A percentile compares a stretch with the other conserved stretches of the same genome.
Evolutionary conservation across 176 grass and related monocot genomes (phyloP).

Genomic region (Rhynchospora tenuis): DNA sequence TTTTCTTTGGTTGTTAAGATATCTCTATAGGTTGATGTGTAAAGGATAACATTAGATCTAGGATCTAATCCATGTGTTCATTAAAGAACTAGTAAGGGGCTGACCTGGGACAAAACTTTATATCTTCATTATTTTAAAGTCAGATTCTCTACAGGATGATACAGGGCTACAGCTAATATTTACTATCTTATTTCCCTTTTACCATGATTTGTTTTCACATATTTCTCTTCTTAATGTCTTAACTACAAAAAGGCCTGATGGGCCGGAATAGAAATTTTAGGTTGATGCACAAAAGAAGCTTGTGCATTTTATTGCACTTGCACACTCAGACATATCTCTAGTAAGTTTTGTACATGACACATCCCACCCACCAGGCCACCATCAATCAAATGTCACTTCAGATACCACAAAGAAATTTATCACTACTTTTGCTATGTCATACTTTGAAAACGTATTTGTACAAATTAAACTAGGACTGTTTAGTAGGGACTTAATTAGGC

Average conservation of each 20-base stretch:
- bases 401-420: not conserved
- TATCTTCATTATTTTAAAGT: conserved; percentile 2
- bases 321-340: not conserved
- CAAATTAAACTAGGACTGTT: not conserved
- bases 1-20: not conserved
- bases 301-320: conserved; percentile 8
- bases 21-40: not conserved
- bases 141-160: not conserved
- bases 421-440: not conserved
- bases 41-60: conserved; percentile 14
- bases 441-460: not conserved
- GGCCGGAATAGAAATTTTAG: not conserved
- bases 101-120: not conserved
- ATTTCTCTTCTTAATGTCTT: conserved; percentile 13
- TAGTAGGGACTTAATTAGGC: not conserved
- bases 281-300: not conserved
- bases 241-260: conserved; percentile 12
- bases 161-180: not conserved
- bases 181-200: not conserved
- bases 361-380: conserved; percentile 1
- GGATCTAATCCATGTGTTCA: conserved; percentile 4
- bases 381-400: not conserved
- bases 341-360: not conserved
- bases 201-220: conserved; percentile 6
- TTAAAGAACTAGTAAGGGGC: not conserved